Evolutionary conservation across 306 rosid species (phyloP).

Genomic region (Acmispon strigosus): DNA sequence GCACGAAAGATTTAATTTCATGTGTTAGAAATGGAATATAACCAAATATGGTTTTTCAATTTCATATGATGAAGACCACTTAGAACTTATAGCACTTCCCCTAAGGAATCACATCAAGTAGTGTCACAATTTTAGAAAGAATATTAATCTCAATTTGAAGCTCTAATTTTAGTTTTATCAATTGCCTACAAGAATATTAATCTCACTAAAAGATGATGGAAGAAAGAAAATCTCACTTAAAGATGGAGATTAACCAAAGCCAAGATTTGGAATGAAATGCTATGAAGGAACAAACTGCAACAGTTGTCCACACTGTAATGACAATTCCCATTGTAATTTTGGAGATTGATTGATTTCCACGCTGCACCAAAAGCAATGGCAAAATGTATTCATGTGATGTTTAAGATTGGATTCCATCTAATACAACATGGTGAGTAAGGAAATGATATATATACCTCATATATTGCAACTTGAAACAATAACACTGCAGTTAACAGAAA

Average conservation of each 20-base stretch:
- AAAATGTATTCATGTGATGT: neutral
- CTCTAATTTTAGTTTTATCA: neutral
- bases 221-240: slow-evolving; percentile 38
- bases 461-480: slow-evolving; percentile 50
- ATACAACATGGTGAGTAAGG: neutral
- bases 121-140: neutral
- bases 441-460: slow-evolving; percentile 33
- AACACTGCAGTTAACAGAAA: slow-evolving; percentile 43
- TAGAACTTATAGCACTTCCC: neutral
- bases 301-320: slow-evolving; percentile 40
- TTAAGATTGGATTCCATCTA: neutral
- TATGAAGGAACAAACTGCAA: slow-evolving; percentile 49
- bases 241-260: slow-evolving; percentile 69
- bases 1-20: slow-evolving; percentile 24
- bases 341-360: slow-evolving; percentile 59
- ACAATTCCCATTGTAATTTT: slow-evolving; percentile 41
- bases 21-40: slow-evolving; percentile 11
- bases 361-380: slow-evolving; percentile 28
- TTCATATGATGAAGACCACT: neutral
- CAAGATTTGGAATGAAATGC: slow-evolving; percentile 65
- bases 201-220: neutral
- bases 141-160: neutral
- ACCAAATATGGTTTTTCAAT: neutral
- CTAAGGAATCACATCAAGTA: neutral
- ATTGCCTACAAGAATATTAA: neutral